phyloP scores from a whole-genome alignment of 1,284 basidiomycete genomes.

The Xanthoconium separans region DNA sequence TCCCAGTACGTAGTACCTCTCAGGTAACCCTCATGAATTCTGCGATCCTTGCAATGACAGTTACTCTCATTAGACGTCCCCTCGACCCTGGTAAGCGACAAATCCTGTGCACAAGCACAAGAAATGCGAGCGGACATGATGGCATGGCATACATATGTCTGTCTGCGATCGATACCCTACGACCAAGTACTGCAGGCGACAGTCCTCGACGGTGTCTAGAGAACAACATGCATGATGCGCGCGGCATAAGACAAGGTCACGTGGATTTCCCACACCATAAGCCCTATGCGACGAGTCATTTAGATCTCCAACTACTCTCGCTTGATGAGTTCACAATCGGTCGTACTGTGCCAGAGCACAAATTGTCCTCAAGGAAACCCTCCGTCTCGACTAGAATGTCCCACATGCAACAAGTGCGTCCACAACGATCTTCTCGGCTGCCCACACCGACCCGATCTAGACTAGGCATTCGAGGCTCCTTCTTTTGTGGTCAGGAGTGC shows the following conservation, averaged over 20 bases:
- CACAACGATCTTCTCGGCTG: constrained; percentile 2
- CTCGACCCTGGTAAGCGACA: constrained; percentile 22
- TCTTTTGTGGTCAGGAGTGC: constrained; percentile 84
- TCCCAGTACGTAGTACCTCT: constrained; percentile 20
- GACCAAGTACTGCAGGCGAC: constrained; percentile 6
- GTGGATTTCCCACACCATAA: neutral
- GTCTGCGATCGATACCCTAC: constrained; percentile 2
- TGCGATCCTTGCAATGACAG: constrained; percentile 6
- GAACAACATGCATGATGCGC: constrained; percentile 25
- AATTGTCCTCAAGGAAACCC: constrained; percentile 74
- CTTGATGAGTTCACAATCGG: constrained; percentile 31
- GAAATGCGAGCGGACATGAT: neutral
- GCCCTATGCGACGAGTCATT: neutral
- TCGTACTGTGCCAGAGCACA: constrained; percentile 63
- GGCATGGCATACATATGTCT: neutral
- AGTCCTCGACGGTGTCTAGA: constrained; percentile 2
- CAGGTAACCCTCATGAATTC: constrained; percentile 13
- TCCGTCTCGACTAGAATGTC: constrained; percentile 74
- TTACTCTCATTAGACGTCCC: constrained; percentile 7
- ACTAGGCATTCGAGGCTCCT: constrained; percentile 77
- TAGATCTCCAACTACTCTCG: constrained; percentile 1
- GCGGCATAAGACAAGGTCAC: constrained; percentile 12
- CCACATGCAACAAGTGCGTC: constrained; percentile 76
- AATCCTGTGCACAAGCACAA: neutral
- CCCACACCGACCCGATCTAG: constrained; percentile 37